Conservation (phyloP, 441 rosid species). For the Gossypium davidsonii region DNA sequence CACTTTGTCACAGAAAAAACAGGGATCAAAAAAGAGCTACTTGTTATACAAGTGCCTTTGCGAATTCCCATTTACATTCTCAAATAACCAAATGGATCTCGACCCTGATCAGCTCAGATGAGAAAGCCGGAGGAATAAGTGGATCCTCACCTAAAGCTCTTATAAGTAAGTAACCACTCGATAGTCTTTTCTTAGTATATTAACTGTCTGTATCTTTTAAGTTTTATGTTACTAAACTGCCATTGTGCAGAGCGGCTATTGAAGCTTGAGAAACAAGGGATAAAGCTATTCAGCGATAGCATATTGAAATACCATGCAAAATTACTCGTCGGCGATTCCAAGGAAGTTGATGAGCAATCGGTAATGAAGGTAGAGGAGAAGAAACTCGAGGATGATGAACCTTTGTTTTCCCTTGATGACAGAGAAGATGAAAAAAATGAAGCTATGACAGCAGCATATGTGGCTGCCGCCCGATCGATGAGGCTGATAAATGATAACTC, state of each 20-base stretch:
- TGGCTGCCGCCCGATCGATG: conserved; percentile 45
- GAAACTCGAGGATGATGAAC: conserved; percentile 17
- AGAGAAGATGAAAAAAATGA: conserved; percentile 26
- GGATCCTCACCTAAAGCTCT: conserved; percentile 45
- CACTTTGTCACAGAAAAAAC: conserved; percentile 27
- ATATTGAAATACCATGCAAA: conserved; percentile 33
- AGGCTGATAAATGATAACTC: conserved; percentile 17
- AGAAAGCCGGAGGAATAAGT: conserved; percentile 19
- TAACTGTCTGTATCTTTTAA: background rate
- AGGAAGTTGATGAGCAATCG: conserved; percentile 18
- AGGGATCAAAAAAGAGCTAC: conserved; percentile 40
- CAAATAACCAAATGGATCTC: conserved; percentile 32
- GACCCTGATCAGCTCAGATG: conserved; percentile 26
- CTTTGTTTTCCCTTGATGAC: conserved; percentile 34
- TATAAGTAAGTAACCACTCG: conserved; percentile 27
- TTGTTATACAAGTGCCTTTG: conserved; percentile 35
- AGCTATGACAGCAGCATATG: conserved; percentile 30
- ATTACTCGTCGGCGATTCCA: conserved; percentile 25
- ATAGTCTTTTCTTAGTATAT: background rate
- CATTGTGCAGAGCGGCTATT: conserved; percentile 33
- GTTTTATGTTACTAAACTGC: background rate
- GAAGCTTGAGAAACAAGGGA: conserved; percentile 38
- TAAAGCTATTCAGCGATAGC: conserved; percentile 27
- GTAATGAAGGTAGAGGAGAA: conserved; percentile 15
- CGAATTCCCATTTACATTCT: conserved; percentile 31